phyloP scores from a whole-genome alignment of 2,329 filamentous ascomycete genomes.

The Penicillium sp. region DNA sequence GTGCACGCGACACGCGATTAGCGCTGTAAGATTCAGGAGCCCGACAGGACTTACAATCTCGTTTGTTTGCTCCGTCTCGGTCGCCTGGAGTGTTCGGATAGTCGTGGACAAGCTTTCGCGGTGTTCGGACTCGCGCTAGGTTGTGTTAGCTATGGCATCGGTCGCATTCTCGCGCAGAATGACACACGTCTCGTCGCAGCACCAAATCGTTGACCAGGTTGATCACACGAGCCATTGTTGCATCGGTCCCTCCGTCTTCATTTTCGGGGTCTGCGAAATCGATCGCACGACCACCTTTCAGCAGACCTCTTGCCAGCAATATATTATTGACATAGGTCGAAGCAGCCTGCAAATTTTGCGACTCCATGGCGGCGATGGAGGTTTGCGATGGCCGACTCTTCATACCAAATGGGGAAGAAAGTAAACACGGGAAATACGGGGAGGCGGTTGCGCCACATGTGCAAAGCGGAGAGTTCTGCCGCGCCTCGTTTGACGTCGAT shows the following conservation, averaged over 20 bases:
- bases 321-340: slow-evolving; percentile 68
- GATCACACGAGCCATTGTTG: slow-evolving; percentile 83
- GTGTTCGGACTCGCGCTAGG: slow-evolving; percentile 82
- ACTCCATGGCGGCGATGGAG: slow-evolving; percentile 41
- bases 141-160: slow-evolving; percentile 10
- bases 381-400: slow-evolving; percentile 14
- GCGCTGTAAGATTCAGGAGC: neutral
- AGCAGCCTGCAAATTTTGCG: slow-evolving; percentile 59
- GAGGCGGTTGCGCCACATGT: slow-evolving; percentile 16
- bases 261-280: slow-evolving; percentile 77
- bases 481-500: neutral
- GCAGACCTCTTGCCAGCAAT: slow-evolving; percentile 62
- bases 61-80: slow-evolving; percentile 71
- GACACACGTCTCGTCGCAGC: slow-evolving; percentile 78
- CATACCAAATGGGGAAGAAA: slow-evolving; percentile 45
- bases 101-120: slow-evolving; percentile 80
- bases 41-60: slow-evolving; percentile 58
- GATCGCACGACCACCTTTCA: slow-evolving; percentile 62
- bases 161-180: neutral
- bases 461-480: slow-evolving; percentile 21
- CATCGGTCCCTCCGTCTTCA: slow-evolving; percentile 60
- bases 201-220: slow-evolving; percentile 93
- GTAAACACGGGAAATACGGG: slow-evolving; percentile 42
- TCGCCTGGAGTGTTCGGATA: slow-evolving; percentile 73
- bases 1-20: neutral